Base-by-base conservation (phyloP, 129 eudicot species). In the Gnaphalium uliginosum region DNA sequence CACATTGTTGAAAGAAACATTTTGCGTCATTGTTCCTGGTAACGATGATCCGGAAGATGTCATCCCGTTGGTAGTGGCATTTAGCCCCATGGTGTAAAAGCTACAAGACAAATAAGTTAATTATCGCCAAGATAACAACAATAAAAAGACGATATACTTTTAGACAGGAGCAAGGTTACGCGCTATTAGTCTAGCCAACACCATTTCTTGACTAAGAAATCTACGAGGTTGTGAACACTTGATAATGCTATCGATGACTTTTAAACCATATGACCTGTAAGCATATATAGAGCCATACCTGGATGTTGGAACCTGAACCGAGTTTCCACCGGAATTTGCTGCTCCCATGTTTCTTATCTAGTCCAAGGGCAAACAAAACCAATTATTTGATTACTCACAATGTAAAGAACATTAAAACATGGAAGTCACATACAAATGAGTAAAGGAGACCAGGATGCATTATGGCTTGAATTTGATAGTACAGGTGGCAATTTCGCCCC, bases 341-440 rank as follows among this genome's bases (percentile, higher is more conserved):
- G 86, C 69, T 76, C 80, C 90, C 75, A 78, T 64, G 76, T 76
- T 89, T 56, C 90, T 92, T 83, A 85, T 83, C 96, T 90, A 80
- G 57, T 56, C 35, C 79, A 65, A 56, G 51, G 14, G 61, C 39
- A 84, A 56, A 37, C 17, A 33, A 76, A 50, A 53, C 43, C 77
- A 75, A 57, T 41, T 73, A 7, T 66, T 56, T 15, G 4, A 58
- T 43, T 53, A 51, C 2, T 35, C 22, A 17, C 35, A 67, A 53
- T 17, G 26, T 59, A 15, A 61, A 41, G 8, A 32, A 54, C 56
- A 66, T 51, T 61, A 61, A 41, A 62, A 74, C 19, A n/a, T 19
- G 30, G 8, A 73, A 37, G 13, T 41, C 41, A 37, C 46, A 24
- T 32, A 72, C 22, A 57, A 35, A 46, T 46, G n/a, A 46, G 6